Evolutionary conservation across 352 stramenopile genomes (phyloP), one percentile per base, ranked within the genome.

Genomic region (Phytophthora pluvialis): DNA sequence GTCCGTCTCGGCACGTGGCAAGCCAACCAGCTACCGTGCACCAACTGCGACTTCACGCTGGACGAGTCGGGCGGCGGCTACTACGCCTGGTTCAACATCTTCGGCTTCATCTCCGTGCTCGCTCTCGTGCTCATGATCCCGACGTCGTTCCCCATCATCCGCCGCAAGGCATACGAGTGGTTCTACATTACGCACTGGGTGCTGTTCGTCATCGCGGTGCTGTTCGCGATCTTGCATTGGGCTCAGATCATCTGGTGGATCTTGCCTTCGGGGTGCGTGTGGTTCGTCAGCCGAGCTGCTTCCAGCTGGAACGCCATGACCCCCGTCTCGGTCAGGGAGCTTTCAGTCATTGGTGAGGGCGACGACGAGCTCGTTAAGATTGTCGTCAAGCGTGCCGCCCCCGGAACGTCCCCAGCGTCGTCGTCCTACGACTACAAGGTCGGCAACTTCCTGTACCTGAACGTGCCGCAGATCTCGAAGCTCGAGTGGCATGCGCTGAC

Each of bases 31-130:
- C 57, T 83, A 4, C 80, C 80, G 4, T 89, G 80, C 56, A 73
- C 72, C 10, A 73, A 75, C 57, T 87, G 80, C 42, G 70, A 84
- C 49, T 78, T 88, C 49, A 56, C 63, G 15, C 58, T 64, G 18
- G 71, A 78, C 40, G 65, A 76, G 39, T 79, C 71, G 25, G 71
- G 71, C 25, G 71, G 71, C 25, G 72, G 74, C 43, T 83, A 86
- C 61, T 83, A 79, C 58, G 80, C 78, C 5, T 90, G 81, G 81
- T 87, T 86, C 55, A 84, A 90, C 55, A 62, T 83, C 40, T 83
- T 90, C 52, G 76, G 77, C 2, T 71, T 79, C 42, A 69, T 88
- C 39, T 80, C 81, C 2, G 62, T 64, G n/a, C 60, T 81, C 9
- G 71, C 72, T 26, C 52, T 85, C 18, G 50, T 90, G 60, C 49